Percentiles rank a stretch among this genome's conserved stretches.
Conservation (phyloP, 1,139 yeast genomes). For the Pichia sp. region DNA sequence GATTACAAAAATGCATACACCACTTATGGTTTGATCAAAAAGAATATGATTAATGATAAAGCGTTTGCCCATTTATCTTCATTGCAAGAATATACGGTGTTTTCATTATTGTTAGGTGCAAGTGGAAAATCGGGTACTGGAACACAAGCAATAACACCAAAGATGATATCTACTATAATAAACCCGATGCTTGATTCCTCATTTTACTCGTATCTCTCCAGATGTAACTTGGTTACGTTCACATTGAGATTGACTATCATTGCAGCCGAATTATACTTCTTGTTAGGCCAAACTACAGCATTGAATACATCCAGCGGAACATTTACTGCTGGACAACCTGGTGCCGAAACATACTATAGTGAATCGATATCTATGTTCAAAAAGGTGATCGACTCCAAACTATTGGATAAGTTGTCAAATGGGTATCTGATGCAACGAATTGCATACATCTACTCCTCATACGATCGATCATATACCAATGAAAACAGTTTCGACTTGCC, state of each 20-base stretch:
- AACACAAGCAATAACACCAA: slow-evolving; percentile 37
- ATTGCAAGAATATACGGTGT: slow-evolving; percentile 82
- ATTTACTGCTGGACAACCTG: background rate
- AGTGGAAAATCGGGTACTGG: slow-evolving; percentile 33
- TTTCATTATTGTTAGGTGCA: slow-evolving; percentile 69
- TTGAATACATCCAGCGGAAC: slow-evolving; percentile 1
- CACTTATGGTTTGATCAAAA: slow-evolving; percentile 78
- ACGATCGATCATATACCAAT: slow-evolving; percentile 11
- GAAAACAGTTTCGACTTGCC: background rate
- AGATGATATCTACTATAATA: slow-evolving; percentile 56
- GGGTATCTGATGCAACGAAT: slow-evolving; percentile 39
- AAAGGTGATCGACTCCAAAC: slow-evolving; percentile 41
- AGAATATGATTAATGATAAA: slow-evolving; percentile 75
- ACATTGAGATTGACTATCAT: slow-evolving; percentile 49
- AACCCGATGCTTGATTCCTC: slow-evolving; percentile 70
- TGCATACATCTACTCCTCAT: slow-evolving; percentile 44
- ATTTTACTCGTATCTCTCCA: slow-evolving; percentile 58
- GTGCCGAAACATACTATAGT: slow-evolving; percentile 39
- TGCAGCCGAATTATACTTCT: slow-evolving; percentile 44
- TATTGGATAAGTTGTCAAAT: slow-evolving; percentile 39
- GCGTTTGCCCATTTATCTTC: slow-evolving; percentile 86
- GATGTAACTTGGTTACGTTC: slow-evolving; percentile 62
- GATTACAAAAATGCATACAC: slow-evolving; percentile 86
- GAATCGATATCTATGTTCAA: slow-evolving; percentile 53
- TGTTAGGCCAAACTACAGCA: slow-evolving; percentile 34